Base-by-base conservation (phyloP, 768 basidiomycete species). In the Phaffia australis region DNA sequence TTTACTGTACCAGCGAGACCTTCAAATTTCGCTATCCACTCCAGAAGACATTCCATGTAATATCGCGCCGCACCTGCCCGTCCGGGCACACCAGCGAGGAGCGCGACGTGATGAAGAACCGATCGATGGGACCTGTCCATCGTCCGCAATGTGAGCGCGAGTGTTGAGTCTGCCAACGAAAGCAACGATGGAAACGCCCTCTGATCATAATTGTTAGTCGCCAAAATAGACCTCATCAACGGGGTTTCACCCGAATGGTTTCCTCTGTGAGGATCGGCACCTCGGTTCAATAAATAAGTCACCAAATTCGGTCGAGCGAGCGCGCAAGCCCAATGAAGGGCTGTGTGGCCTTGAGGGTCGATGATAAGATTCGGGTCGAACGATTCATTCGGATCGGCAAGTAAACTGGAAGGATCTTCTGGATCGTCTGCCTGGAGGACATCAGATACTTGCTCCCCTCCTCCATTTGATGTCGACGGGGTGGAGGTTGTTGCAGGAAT, bases 241-340 rank as follows among this genome's bases (percentile, higher is more conserved):
- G 95, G 86, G 0, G 94, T 98, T 76, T 99, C 95, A 56, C 95
- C 93, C 5, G 87, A 83, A 73, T 86, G 86, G 77, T 98, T 98
- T 1, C 95, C 95, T 9, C 90, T 83, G 71, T 90, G 83, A 19
- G 90, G 79, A 75, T 98, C 93, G 1, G 93, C 90, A 35, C 92
- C 91, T 56, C 81, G 79, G 1, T 78, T 77, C 66, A 97, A 81
- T 47, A 99, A 81, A 14, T 84, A 83, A 29, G 83, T 82, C 21
- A 89, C 82, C 46, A 82, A 83, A 29, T 81, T 79, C 58, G 83
- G 81, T 25, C 88, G 82, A 0, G 85, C 88, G 59, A 97, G 80
- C 54, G 91, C 88, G 7, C 91, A 85, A 0, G 95, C 93, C 69
- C 97, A 82, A 75, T 99, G 95, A 18, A 99, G 80, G 14, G 93